Evolutionary conservation across 2,329 filamentous ascomycete genomes (phyloP).

Genomic region (Massarina eburnea): DNA sequence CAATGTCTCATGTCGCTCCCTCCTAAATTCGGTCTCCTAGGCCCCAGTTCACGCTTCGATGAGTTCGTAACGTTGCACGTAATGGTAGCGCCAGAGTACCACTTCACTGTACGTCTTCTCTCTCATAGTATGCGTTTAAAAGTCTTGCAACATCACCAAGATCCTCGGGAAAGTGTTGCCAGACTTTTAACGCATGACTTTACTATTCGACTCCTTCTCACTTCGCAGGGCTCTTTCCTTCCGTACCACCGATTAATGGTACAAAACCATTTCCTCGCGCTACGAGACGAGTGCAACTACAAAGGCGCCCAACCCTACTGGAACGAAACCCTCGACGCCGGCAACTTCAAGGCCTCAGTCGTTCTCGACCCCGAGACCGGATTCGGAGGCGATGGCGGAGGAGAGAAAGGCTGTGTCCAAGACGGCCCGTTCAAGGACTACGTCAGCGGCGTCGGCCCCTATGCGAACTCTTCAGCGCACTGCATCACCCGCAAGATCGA

Average conservation of each 20-base stretch:
- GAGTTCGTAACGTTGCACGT: constrained; percentile 5
- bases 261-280: constrained; percentile 31
- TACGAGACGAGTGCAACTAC: constrained; percentile 37
- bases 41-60: constrained; percentile 2
- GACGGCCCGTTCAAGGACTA: constrained; percentile 24
- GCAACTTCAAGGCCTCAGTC: constrained; percentile 13
- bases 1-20: constrained; percentile 7
- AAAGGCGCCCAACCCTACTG: constrained; percentile 35
- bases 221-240: constrained; percentile 28
- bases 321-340: constrained; percentile 22
- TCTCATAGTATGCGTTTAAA: too few relatives aligned
- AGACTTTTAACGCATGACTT: neutral
- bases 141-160: too few relatives aligned
- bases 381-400: constrained; percentile 22
- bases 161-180: too few relatives aligned
- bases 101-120: constrained; percentile 1
- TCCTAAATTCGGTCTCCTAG: constrained; percentile 1
- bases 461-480: constrained; percentile 13
- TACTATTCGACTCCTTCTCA: too few relatives aligned
- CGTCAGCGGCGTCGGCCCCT: constrained; percentile 17
- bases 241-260: constrained; percentile 42
- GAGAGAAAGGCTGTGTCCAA: constrained; percentile 11
- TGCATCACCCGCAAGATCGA: constrained; percentile 20
- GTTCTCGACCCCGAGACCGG: constrained; percentile 16
- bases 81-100: neutral